These are phyloP conservation scores for Mycena haematopus DNA, from an alignment of 768 basidiomycete species.

Conservation along the genomic window DNA sequence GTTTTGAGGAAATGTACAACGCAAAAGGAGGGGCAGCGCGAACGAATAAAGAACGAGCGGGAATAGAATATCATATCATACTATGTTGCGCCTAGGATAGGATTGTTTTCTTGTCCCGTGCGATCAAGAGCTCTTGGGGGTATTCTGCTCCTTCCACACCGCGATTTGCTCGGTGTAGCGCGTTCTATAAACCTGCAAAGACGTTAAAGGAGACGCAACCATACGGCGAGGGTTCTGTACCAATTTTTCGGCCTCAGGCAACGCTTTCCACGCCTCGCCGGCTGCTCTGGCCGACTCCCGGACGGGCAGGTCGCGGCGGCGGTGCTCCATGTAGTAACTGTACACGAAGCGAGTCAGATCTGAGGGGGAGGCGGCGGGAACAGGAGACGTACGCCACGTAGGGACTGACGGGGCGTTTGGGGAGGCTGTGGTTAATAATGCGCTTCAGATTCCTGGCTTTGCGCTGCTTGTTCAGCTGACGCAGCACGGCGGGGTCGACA, in stretches of 20 bases:
- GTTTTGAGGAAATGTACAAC: too few relatives aligned
- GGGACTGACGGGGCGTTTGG: neutral
- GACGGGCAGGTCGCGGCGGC: neutral
- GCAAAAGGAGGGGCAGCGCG: too few relatives aligned
- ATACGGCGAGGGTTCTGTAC: neutral
- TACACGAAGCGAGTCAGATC: neutral
- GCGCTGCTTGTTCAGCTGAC: slow-evolving; percentile 15
- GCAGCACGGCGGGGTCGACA: slow-evolving; percentile 10
- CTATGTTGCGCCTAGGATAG: too few relatives aligned
- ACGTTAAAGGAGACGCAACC: neutral
- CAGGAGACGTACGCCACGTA: neutral
- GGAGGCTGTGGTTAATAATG: neutral
- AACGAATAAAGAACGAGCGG: too few relatives aligned
- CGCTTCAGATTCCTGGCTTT: neutral
- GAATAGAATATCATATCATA: too few relatives aligned
- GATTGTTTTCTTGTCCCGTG: too few relatives aligned
- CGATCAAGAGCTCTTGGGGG: too few relatives aligned
- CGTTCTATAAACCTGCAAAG: too few relatives aligned
- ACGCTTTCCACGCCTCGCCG: neutral
- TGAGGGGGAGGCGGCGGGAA: neutral
- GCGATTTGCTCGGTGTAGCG: too few relatives aligned
- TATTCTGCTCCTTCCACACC: too few relatives aligned
- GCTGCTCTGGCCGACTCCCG: neutral
- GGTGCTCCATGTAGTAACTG: neutral
- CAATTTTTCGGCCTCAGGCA: neutral